Base-by-base conservation (phyloP, 129 eudicot genomes). In the Helianthus annuus region DNA sequence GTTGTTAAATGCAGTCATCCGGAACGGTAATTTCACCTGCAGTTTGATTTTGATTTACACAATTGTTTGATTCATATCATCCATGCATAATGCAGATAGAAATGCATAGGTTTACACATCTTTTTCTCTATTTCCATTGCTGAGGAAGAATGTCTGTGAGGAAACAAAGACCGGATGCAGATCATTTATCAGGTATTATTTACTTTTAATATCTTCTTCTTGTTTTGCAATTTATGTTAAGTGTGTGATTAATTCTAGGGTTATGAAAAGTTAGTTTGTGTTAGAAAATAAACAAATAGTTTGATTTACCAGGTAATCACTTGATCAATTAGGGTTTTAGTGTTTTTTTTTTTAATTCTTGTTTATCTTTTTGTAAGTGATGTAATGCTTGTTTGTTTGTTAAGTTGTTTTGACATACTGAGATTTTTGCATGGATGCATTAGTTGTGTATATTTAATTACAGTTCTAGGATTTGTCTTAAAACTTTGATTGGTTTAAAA, bases 141-240 rank as follows among this genome's bases (percentile, higher is more conserved):
- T 77, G 66, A 77, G 57, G 64, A 70, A 77, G 64, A 29, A 77
- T 77, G 81, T 62, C 70, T 40, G 42, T 39, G 16, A 62, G 46
- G 62, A 70, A 52, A 10, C 40, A 71, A 66, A 16, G 74, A 68
- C 45, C 38, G 72, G 19, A 71, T 29, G 71, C 38, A 13, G 53
- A 64, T 3, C 67, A 78, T 53, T 22, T 9, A 64, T 55, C 82
- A 54, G 77, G 82, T 71, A 6, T 8, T 22, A 9, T 24, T 19
- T 5, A 32, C 10, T 29, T 1, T 59, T 42, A 7, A 42, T 42
- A 19, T 19, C 22, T 0, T 48, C 36, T 8, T 42, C 29, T 36
- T 52, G 64, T 32, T 75, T 39, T 58, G 60, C 14, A 15, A 10
- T 49, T 59, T 68, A 12, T 76, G 29, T 34, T 58, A 60, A 60